phyloP scores from a whole-genome alignment of 441 rosid species.

The Sinapis alba region DNA sequence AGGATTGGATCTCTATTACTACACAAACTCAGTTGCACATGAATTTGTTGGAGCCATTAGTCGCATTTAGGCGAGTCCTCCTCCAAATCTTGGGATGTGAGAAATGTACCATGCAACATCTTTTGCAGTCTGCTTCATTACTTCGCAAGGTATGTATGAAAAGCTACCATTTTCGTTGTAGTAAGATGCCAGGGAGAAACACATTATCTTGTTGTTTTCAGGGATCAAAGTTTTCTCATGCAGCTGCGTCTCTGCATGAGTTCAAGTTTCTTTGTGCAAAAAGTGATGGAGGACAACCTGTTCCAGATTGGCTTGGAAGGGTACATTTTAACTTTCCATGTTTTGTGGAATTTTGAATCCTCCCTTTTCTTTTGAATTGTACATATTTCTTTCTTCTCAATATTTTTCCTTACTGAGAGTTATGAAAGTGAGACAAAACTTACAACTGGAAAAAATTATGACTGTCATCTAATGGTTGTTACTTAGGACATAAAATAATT shows the following conservation, averaged over 20 bases:
- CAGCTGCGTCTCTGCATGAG: conserved; percentile 88
- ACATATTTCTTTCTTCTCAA: conserved; percentile 10
- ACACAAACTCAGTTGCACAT: conserved; percentile 79
- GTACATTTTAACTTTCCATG: conserved; percentile 44
- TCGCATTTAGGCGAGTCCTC: conserved; percentile 86
- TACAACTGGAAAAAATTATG: conserved; percentile 4
- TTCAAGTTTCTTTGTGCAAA: conserved; percentile 69
- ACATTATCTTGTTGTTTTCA: conserved; percentile 41
- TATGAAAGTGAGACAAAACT: conserved; percentile 15
- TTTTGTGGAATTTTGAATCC: conserved; percentile 12
- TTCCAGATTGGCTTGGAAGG: conserved; percentile 90
- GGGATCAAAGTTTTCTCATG: conserved; percentile 93
- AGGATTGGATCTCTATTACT: conserved; percentile 78
- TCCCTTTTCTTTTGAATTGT: conserved; percentile 10
- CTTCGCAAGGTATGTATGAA: conserved; percentile 81
- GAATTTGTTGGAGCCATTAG: conserved; percentile 94
- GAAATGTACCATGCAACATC: conserved; percentile 69
- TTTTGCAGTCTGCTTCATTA: conserved; percentile 88
- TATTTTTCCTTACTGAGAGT: conserved; percentile 8
- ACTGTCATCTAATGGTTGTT: conserved; percentile 14
- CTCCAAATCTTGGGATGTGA: conserved; percentile 81
- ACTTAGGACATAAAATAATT: conserved; percentile 3
- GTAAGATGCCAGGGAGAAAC: conserved; percentile 22
- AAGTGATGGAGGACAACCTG: conserved; percentile 48
- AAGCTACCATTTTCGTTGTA: conserved; percentile 17